phyloP scores from a whole-genome alignment of 225 moss, liverwort and hornwort genomes.

The Pleurozium schreberi region DNA sequence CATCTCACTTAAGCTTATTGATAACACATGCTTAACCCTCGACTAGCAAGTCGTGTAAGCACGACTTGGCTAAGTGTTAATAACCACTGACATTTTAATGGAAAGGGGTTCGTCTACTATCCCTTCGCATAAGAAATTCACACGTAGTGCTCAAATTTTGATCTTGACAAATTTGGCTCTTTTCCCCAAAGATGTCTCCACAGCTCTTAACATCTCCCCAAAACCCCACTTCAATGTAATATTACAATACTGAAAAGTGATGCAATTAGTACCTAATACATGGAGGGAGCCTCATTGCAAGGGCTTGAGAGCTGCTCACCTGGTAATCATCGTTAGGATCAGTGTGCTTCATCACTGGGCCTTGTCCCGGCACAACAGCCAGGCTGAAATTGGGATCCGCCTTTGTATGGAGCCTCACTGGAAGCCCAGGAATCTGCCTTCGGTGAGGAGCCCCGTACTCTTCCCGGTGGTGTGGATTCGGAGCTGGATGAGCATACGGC shows the following conservation, averaged over 20 bases:
- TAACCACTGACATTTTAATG: background rate
- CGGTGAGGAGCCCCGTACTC: background rate
- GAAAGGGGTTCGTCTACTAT: background rate
- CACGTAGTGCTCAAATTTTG: background rate
- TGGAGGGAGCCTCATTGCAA: background rate
- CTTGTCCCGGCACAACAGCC: slow-evolving; percentile 25
- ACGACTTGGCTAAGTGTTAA: background rate
- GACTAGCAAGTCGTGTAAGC: background rate
- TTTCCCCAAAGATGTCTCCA: background rate
- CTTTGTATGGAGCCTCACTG: slow-evolving; percentile 42
- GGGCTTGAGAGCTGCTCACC: slow-evolving; percentile 11
- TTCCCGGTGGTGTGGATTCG: background rate
- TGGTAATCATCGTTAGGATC: slow-evolving; percentile 49
- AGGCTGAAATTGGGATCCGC: slow-evolving; percentile 41
- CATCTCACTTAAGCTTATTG: background rate
- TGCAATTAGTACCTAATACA: background rate
- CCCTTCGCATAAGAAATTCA: background rate
- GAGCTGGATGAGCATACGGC: slow-evolving; percentile 14
- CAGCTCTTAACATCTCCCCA: background rate
- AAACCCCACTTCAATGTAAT: background rate
- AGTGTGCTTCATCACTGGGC: slow-evolving; percentile 41
- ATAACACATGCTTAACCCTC: background rate
- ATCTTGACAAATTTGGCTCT: background rate
- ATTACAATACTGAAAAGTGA: background rate
- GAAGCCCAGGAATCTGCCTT: slow-evolving; percentile 7